Percentiles rank a stretch among this genome's conserved stretches.
Conservation (phyloP, 129 eudicot species). For the Ambrosia artemisiifolia region DNA sequence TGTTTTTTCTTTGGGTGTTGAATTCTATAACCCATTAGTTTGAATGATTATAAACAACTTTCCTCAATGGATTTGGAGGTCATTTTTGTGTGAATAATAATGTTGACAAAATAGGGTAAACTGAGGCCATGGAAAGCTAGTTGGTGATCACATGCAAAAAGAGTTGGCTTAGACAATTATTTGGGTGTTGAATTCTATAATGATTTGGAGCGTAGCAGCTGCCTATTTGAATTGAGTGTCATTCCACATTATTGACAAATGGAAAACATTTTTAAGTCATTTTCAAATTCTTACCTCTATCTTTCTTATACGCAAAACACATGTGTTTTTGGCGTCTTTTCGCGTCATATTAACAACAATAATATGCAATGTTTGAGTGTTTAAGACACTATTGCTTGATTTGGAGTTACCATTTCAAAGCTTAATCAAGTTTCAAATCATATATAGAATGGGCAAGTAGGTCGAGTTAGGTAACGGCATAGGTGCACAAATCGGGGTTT, state of each 20-base stretch:
- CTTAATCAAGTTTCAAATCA: background rate
- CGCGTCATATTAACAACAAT: conserved; percentile 21
- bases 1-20: no score
- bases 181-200: conserved; percentile 21
- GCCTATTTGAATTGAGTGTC: conserved; percentile 28
- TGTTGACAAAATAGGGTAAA: background rate
- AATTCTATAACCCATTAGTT: no score
- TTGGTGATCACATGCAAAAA: conserved; percentile 34
- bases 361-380: conserved; percentile 30
- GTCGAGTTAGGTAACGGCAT: no score
- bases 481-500: no score
- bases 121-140: conserved; percentile 26
- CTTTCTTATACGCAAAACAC: conserved; percentile 26
- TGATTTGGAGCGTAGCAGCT: conserved; percentile 12
- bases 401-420: conserved; percentile 15
- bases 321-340: conserved; percentile 34
- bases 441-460: background rate
- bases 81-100: conserved; percentile 1
- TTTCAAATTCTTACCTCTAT: conserved; percentile 17
- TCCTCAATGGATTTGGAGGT: background rate
- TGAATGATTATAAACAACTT: conserved; percentile 4
- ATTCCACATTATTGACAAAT: conserved; percentile 32
- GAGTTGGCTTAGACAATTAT: conserved; percentile 27
- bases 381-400: conserved; percentile 21
- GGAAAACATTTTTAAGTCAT: conserved; percentile 25